These are phyloP conservation scores for Fomitopsis serialis DNA, from an alignment of 768 basidiomycete species.

Conservation along the genomic window DNA sequence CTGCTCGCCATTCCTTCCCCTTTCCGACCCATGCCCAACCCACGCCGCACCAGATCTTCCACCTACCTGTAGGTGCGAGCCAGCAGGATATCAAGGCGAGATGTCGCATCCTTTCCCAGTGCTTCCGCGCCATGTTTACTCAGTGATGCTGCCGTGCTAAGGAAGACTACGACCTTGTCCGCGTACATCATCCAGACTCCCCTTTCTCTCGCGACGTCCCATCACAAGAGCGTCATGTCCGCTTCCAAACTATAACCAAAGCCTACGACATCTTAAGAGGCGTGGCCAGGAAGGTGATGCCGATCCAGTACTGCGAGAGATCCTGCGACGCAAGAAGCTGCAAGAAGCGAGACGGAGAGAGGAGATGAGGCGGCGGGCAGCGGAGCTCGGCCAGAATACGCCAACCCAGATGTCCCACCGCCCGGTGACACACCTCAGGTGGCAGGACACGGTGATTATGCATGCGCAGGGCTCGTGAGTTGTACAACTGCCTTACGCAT, in stretches of 20 bases:
- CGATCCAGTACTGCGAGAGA: constrained; percentile 47
- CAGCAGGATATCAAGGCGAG: constrained; percentile 60
- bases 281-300: constrained; percentile 19
- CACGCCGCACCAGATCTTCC: constrained; percentile 70
- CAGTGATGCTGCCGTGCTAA: neutral
- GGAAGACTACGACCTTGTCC: constrained; percentile 71
- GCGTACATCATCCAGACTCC: constrained; percentile 68
- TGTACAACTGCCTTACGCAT: neutral
- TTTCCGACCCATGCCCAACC: constrained; percentile 52
- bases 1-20: constrained; percentile 28
- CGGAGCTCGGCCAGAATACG: neutral
- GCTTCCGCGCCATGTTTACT: neutral
- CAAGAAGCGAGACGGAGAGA: constrained; percentile 30
- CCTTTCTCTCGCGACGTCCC: constrained; percentile 35
- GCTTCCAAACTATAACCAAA: constrained; percentile 58
- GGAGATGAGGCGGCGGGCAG: constrained; percentile 12
- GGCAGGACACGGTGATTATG: constrained; percentile 44
- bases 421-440: constrained; percentile 32
- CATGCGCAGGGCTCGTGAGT: constrained; percentile 44
- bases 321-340: constrained; percentile 40
- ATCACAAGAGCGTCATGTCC: constrained; percentile 43
- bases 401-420: constrained; percentile 1
- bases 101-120: constrained; percentile 39
- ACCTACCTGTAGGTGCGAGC: constrained; percentile 48
- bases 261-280: constrained; percentile 59